phyloP scores from a whole-genome alignment of 164 flowering plant species.

The Berberis vulgaris region DNA sequence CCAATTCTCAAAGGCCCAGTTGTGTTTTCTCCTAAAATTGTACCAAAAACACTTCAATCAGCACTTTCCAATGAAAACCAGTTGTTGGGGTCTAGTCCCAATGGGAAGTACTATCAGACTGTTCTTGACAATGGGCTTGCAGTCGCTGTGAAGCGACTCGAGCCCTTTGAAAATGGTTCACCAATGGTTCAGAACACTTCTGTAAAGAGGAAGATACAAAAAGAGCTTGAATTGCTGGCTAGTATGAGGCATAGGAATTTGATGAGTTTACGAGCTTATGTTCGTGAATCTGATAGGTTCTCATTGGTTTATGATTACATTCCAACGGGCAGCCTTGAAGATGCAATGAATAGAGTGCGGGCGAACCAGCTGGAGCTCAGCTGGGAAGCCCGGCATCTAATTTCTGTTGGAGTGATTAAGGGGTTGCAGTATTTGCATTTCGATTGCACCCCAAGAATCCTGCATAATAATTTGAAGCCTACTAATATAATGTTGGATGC shows the following conservation, averaged over 20 bases:
- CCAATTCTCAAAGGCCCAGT: slow-evolving; percentile 90
- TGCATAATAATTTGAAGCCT: slow-evolving; percentile 77
- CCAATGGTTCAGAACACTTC: slow-evolving; percentile 36
- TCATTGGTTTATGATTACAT: slow-evolving; percentile 70
- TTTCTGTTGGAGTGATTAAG: slow-evolving; percentile 83
- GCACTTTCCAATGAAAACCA: slow-evolving; percentile 48
- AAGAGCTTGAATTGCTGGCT: slow-evolving; percentile 65
- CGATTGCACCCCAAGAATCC: slow-evolving; percentile 45
- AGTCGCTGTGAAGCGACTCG: slow-evolving; percentile 71
- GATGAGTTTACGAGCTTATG: slow-evolving; percentile 83
- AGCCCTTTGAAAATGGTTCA: slow-evolving; percentile 36
- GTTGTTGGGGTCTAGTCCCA: slow-evolving; percentile 56
- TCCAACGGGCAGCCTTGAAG: slow-evolving; percentile 70
- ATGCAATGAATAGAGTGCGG: slow-evolving; percentile 62
- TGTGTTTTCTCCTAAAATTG: slow-evolving; percentile 70
- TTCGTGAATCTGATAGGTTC: slow-evolving; percentile 48
- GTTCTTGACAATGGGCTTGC: slow-evolving; percentile 66
- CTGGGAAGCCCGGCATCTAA: slow-evolving; percentile 73
- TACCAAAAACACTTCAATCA: slow-evolving; percentile 47
- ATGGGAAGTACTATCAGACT: slow-evolving; percentile 60
- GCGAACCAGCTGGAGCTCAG: slow-evolving; percentile 48
- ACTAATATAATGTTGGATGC: slow-evolving; percentile 78
- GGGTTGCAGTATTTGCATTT: slow-evolving; percentile 78
- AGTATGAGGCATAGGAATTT: slow-evolving; percentile 58
- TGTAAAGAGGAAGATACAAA: slow-evolving; percentile 48